Evolutionary conservation across 169 alveolate genomes (phyloP), one percentile per base, ranked within the genome.

Genomic region (Theileria luwenshuni): DNA sequence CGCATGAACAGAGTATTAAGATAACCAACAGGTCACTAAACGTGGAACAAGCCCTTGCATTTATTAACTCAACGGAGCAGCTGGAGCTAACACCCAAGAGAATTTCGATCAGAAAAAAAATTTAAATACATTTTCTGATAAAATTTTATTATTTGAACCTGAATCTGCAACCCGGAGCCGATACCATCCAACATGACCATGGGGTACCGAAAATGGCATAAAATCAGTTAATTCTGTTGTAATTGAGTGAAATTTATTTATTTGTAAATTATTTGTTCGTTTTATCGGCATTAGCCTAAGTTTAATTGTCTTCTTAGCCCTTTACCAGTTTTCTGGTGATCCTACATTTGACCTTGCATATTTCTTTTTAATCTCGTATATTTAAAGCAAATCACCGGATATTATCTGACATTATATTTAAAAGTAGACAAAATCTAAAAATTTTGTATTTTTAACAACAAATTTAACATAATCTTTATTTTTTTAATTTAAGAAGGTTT

Each of bases 51-150:
- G 94, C 95, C 3, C 91, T 95, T 58, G 93, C 96, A 38, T 93
- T 89, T 61, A 91, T 94, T 38, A 90, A 87, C 83, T 94, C 92
- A 28, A 97, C 94, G 71, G 98, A 96, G 71, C 92, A 92, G 25
- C 94, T 96, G 5, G 98, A 96, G 84, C 94, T 96, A 17, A 96
- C 98, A 38, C 98, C 98, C n/a, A 92, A 94, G 54, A 67, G 95
- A 49, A 87, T 96, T 30, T 91, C 94, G 45, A 91, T 95, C 76
- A 80, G 98, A 48, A 95, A 95, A 77, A 93, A 90, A 81, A 84
- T 74, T 2, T 56, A 28, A 41, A 21, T 15, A 38, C n/a, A n/a
- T n/a, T n/a, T n/a, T n/a, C n/a, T n/a, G n/a, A n/a, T n/a, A n/a
- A n/a, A n/a, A n/a, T n/a, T n/a, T n/a, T n/a, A n/a, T n/a, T n/a